These are phyloP conservation scores for Pleurotus sapidus DNA, from an alignment of 768 basidiomycete genomes.

Conservation along the genomic window DNA sequence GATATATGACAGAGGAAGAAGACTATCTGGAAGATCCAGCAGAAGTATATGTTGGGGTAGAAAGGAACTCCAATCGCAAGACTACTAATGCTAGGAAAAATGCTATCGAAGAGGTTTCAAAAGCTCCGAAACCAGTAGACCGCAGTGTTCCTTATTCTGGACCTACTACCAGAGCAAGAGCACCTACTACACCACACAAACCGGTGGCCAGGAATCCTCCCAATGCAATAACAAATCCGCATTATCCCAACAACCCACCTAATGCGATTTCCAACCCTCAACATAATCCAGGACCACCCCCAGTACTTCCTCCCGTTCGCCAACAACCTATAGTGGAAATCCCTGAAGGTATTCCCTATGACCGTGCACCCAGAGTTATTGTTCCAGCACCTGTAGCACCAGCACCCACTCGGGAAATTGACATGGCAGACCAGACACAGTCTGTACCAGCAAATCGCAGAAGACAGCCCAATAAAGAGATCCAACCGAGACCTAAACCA, in stretches of 20 bases:
- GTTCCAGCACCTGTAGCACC: too few species aligned
- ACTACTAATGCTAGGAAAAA: neutral
- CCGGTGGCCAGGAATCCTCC: too few species aligned
- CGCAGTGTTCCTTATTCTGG: neutral
- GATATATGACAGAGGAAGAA: neutral
- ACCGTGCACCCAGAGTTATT: too few species aligned
- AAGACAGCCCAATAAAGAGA: neutral
- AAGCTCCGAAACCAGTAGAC: neutral
- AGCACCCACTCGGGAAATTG: neutral
- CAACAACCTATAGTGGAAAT: neutral
- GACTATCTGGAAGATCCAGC: neutral
- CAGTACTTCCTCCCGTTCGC: neutral
- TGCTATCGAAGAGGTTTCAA: neutral
- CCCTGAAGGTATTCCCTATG: too few species aligned
- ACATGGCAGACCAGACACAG: neutral
- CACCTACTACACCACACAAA: neutral
- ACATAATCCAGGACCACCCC: neutral
- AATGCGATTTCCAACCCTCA: too few species aligned
- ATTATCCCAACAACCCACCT: too few species aligned
- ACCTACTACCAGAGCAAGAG: neutral
- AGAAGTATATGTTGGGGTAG: neutral
- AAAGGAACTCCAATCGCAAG: too few species aligned
- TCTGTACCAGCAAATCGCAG: neutral
- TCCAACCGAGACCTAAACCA: too few species aligned
- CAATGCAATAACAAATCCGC: too few species aligned